Conservation (phyloP, 345 rosid species). For the Turnera subulata region DNA sequence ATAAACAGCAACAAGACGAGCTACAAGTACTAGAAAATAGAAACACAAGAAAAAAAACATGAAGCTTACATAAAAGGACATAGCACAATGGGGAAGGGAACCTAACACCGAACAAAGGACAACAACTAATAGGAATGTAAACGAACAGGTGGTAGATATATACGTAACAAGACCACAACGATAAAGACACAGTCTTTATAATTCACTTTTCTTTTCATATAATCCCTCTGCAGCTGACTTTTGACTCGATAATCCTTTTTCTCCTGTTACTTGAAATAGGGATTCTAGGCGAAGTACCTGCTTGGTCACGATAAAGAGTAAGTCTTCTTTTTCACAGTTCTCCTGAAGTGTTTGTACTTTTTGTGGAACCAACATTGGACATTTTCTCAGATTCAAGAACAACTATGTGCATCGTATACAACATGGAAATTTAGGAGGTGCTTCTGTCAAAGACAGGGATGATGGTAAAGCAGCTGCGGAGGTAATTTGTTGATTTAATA, state of each 20-base stretch:
- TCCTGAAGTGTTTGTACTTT: slow-evolving; percentile 16
- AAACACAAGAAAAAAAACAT: no score
- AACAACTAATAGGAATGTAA: no score
- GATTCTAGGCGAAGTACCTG: slow-evolving; percentile 89
- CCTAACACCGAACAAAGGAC: no score
- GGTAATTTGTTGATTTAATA: slow-evolving; percentile 40
- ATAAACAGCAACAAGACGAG: no score
- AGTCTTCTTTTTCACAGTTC: slow-evolving; percentile 12
- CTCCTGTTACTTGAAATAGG: slow-evolving; percentile 40
- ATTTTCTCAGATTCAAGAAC: slow-evolving; percentile 81
- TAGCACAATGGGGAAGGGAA: no score
- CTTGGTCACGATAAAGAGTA: slow-evolving; percentile 90
- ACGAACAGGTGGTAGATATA: no score
- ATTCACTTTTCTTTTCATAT: slow-evolving; percentile 2
- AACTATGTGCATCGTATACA: slow-evolving; percentile 72
- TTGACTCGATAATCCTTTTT: no score
- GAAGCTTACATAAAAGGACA: no score
- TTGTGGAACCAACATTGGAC: slow-evolving; percentile 15
- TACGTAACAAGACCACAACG: no score
- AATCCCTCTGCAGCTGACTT: slow-evolving; percentile 7
- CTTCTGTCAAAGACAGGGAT: slow-evolving; percentile 80
- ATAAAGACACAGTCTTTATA: no score
- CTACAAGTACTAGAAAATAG: no score
- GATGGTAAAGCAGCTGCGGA: slow-evolving; percentile 85
- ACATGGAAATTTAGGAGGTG: no score